Evolutionary conservation across 116 monocot genomes (phyloP).

Genomic region (Phalaenopsis hybrid): DNA sequence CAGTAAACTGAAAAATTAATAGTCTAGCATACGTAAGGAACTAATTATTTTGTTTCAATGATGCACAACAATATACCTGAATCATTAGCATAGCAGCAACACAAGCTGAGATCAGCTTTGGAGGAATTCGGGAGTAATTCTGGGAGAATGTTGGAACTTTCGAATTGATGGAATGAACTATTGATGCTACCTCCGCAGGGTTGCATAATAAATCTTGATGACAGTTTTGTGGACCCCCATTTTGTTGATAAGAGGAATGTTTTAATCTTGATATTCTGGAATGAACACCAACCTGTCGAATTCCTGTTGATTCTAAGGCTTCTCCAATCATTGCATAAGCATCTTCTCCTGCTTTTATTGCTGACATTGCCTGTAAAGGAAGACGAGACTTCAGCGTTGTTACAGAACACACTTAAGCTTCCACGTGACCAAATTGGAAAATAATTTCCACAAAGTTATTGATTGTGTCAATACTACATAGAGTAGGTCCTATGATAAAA

Average conservation of each 20-base stretch:
- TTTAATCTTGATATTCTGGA: not conserved
- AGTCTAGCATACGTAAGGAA: no score
- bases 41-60: not conserved
- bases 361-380: not conserved
- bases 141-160: not conserved
- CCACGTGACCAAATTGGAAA: not conserved
- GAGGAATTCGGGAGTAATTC: not conserved
- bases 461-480: not conserved
- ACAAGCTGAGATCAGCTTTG: not conserved
- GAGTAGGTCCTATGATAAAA: not conserved
- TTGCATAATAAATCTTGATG: conserved; percentile 5
- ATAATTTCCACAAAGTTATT: not conserved
- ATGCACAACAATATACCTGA: not conserved
- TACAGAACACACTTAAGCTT: not conserved
- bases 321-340: conserved; percentile 5
- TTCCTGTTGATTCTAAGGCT: not conserved
- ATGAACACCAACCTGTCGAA: not conserved
- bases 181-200: not conserved
- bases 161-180: not conserved
- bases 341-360: conserved; percentile 1
- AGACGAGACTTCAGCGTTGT: not conserved
- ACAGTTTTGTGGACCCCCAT: not conserved
- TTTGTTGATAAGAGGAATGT: not conserved
- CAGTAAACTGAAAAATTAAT: not conserved
- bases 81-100: conserved; percentile 8